Conservation (phyloP, 1,139 yeast species). For the Sugiyamaella paludigena region DNA sequence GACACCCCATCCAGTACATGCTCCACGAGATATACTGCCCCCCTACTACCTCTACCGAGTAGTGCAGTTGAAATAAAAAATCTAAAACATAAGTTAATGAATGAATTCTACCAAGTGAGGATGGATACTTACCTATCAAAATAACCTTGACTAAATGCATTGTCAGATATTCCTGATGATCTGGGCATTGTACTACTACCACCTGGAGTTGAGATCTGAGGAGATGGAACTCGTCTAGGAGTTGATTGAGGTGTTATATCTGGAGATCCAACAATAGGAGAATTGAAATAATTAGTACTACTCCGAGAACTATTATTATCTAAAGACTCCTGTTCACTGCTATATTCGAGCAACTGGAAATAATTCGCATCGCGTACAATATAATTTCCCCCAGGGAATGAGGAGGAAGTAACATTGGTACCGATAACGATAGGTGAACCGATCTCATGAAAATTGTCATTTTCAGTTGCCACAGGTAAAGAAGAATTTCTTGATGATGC, state of each 20-base stretch:
- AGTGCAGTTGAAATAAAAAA: conserved; percentile 56
- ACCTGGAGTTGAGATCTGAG: conserved; percentile 1
- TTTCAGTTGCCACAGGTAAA: background rate
- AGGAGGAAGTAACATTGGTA: background rate
- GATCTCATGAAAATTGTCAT: background rate
- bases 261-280: conserved; percentile 3
- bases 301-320: background rate
- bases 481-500: background rate
- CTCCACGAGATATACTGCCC: conserved; percentile 78
- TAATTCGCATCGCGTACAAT: conserved; percentile 29
- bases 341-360: conserved; percentile 31
- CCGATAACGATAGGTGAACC: no score
- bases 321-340: background rate
- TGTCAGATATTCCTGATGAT: conserved; percentile 16
- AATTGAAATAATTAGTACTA: background rate
- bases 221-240: conserved; percentile 1
- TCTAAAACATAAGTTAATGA: conserved; percentile 56
- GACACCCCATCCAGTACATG: conserved; percentile 70
- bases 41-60: conserved; percentile 81
- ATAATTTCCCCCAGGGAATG: background rate
- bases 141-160: conserved; percentile 19
- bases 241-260: conserved; percentile 2
- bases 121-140: conserved; percentile 20
- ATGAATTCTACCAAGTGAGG: no score
- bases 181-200: background rate